These are phyloP conservation scores for Citropsis articulata DNA, from an alignment of 345 rosid species.

Conservation along the genomic window DNA sequence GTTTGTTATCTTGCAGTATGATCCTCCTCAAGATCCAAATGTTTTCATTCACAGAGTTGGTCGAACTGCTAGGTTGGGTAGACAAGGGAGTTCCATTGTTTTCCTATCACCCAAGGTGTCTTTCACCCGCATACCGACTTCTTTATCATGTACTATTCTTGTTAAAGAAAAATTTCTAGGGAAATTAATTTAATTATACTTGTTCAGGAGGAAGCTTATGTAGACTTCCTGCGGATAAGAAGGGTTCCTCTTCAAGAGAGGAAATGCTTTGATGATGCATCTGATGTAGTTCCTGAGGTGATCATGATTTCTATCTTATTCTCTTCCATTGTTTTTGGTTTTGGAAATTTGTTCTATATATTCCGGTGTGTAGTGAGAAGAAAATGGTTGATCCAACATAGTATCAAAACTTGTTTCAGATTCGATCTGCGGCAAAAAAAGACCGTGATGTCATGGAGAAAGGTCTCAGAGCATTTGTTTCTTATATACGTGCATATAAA, in stretches of 20 bases:
- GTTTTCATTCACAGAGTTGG: conserved; percentile 92
- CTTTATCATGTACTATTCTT: neutral
- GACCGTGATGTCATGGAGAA: conserved; percentile 93
- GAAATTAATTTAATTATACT: neutral
- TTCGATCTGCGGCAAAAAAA: conserved; percentile 63
- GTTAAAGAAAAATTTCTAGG: neutral
- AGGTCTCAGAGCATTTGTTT: conserved; percentile 90
- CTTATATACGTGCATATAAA: conserved; percentile 82
- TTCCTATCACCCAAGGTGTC: conserved; percentile 71
- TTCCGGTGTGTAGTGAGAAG: neutral
- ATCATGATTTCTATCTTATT: conserved; percentile 8
- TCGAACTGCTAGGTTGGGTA: conserved; percentile 87
- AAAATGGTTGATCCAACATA: neutral
- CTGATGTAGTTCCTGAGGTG: conserved; percentile 72
- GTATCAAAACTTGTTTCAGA: conserved; percentile 38
- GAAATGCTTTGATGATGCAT: conserved; percentile 41
- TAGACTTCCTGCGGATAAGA: conserved; percentile 68
- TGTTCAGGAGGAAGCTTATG: conserved; percentile 85
- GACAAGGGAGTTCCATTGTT: conserved; percentile 70
- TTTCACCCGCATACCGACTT: neutral
- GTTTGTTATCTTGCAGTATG: conserved; percentile 54
- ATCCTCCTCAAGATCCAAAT: conserved; percentile 93
- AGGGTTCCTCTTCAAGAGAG: conserved; percentile 74
- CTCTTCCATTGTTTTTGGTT: neutral
- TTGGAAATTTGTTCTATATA: neutral